These are phyloP conservation scores for Mucor circinelloides DNA, from an alignment of 371 early-diverging fungal genomes.

Conservation along the genomic window DNA sequence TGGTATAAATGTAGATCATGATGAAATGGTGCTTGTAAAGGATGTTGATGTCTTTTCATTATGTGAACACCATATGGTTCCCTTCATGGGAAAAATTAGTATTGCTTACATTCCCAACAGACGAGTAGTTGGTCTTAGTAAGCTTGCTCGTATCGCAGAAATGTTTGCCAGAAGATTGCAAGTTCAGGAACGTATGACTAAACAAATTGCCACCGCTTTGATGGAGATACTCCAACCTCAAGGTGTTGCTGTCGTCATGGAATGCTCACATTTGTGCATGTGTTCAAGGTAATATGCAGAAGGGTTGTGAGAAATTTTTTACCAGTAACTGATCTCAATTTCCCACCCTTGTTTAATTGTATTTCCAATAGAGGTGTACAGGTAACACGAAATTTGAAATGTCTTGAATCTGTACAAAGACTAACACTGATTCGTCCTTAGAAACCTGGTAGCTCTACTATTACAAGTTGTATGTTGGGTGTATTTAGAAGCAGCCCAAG, in stretches of 20 bases:
- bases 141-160: slow-evolving; percentile 97
- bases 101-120: slow-evolving; percentile 97
- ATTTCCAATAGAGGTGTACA: slow-evolving; percentile 41
- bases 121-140: slow-evolving; percentile 94
- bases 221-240: slow-evolving; percentile 92
- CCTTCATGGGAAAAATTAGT: slow-evolving; percentile 94
- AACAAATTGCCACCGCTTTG: slow-evolving; percentile 92
- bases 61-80: slow-evolving; percentile 99
- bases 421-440: slow-evolving; percentile 34
- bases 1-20: slow-evolving; percentile 70
- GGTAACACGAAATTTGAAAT: slow-evolving; percentile 28
- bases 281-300: slow-evolving; percentile 36
- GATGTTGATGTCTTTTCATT: slow-evolving; percentile 94
- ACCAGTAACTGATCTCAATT: slow-evolving; percentile 5
- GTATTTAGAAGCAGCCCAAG: slow-evolving; percentile 89
- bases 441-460: slow-evolving; percentile 93
- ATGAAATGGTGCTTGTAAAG: slow-evolving; percentile 98
- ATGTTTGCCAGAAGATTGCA: slow-evolving; percentile 95
- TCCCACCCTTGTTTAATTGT: slow-evolving; percentile 20
- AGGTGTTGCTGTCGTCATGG: slow-evolving; percentile 98
- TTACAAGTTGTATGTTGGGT: slow-evolving; percentile 96
- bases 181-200: slow-evolving; percentile 97
- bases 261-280: slow-evolving; percentile 76
- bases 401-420: background rate
- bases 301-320: slow-evolving; percentile 4